These are phyloP conservation scores for Nemania abortiva DNA, from an alignment of 2,329 filamentous ascomycete species.

Conservation along the genomic window DNA sequence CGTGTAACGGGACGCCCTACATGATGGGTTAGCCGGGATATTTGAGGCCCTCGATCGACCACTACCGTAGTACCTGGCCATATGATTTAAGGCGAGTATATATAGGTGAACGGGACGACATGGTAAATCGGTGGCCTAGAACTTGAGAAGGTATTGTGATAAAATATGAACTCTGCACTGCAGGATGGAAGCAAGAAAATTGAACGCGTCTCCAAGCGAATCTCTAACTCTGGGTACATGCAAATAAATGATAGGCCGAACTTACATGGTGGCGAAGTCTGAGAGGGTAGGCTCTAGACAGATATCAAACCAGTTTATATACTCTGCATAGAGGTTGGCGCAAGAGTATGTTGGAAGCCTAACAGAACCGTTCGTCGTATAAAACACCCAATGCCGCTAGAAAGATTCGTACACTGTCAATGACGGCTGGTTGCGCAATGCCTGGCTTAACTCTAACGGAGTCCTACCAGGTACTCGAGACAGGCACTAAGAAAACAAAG, in stretches of 20 bases:
- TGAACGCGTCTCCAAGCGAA: neutral
- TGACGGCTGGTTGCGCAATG: neutral
- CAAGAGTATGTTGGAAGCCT: constrained; percentile 8
- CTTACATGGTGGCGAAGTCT: constrained; percentile 42
- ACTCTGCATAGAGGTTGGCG: constrained; percentile 29
- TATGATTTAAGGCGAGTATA: neutral
- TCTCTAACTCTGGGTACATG: neutral
- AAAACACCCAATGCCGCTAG: neutral
- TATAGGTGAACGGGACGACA: neutral
- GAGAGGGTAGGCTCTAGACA: neutral
- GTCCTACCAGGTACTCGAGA: neutral
- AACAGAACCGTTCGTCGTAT: constrained; percentile 2
- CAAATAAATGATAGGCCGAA: constrained; percentile 3
- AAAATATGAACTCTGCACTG: neutral
- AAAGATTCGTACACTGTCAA: constrained; percentile 18
- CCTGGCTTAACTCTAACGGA: neutral
- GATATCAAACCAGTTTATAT: constrained; percentile 15
- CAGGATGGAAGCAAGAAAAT: neutral
- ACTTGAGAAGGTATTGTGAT: neutral
- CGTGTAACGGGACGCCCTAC: constrained; percentile 66
- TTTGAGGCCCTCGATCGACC: neutral
- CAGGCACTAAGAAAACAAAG: constrained; percentile 14
- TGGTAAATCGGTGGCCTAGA: neutral
- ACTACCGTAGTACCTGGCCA: neutral
- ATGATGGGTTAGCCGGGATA: constrained; percentile 33